phyloP scores from a whole-genome alignment of 129 eudicot genomes.

The Silybum marianum region DNA sequence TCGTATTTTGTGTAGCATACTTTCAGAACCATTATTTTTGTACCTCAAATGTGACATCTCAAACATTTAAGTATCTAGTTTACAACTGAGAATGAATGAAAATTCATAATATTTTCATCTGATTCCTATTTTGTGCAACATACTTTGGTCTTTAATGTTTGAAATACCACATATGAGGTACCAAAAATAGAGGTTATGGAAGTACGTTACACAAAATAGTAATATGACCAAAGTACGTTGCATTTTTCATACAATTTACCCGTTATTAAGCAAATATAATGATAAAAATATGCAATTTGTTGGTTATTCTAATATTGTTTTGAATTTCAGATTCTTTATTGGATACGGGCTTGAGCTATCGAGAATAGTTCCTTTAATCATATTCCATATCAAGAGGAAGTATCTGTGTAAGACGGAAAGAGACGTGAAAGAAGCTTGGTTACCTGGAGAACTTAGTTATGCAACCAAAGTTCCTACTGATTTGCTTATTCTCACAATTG shows the following conservation, averaged over 20 bases:
- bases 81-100: not conserved
- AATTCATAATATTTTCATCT: not conserved
- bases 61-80: not conserved
- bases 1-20: not conserved
- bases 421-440: constrained; percentile 84
- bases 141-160: not conserved
- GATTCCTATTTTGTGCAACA: not conserved
- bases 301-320: not conserved
- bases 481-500: constrained; percentile 72
- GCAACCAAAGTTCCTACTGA: constrained; percentile 81
- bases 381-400: constrained; percentile 74
- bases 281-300: not conserved
- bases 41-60: not conserved
- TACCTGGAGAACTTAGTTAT: constrained; percentile 78
- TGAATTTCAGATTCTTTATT: constrained; percentile 74
- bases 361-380: constrained; percentile 74
- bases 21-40: not conserved
- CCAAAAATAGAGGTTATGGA: not conserved
- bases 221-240: not conserved
- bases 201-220: not conserved
- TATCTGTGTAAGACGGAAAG: constrained; percentile 81
- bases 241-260: not conserved
- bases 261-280: not conserved
- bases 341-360: constrained; percentile 95
- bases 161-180: not conserved